Evolutionary conservation across 345 rosid genomes (phyloP).

Genomic region (Trapa incisa): DNA sequence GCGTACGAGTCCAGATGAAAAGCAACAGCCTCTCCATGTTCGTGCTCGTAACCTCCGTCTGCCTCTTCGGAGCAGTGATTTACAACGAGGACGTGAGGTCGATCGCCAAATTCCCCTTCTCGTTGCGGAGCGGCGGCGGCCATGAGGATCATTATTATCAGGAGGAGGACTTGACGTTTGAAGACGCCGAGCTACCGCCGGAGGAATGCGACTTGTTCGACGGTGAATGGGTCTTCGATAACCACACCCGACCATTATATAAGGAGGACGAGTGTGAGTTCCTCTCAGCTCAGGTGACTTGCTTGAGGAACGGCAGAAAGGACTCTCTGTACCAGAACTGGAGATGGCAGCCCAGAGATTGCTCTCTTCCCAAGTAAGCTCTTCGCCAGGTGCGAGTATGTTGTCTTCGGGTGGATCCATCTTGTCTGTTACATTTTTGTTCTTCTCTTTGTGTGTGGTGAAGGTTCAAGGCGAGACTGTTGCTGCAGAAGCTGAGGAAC

Average conservation of each 20-base stretch:
- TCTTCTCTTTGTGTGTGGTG: too few relatives aligned
- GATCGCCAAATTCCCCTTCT: slow-evolving; percentile 64
- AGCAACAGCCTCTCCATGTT: slow-evolving; percentile 50
- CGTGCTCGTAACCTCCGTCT: slow-evolving; percentile 30
- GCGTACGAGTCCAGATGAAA: slow-evolving; percentile 13
- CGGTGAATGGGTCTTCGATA: slow-evolving; percentile 78
- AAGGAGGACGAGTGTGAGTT: slow-evolving; percentile 82
- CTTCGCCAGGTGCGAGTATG: background rate
- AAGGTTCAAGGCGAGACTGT: too few relatives aligned
- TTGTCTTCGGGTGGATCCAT: too few relatives aligned
- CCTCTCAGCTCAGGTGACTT: slow-evolving; percentile 78
- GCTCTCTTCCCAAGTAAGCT: slow-evolving; percentile 65
- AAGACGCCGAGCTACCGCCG: slow-evolving; percentile 45
- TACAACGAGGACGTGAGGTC: slow-evolving; percentile 63
- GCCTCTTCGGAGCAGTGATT: slow-evolving; percentile 56
- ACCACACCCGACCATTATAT: slow-evolving; percentile 56
- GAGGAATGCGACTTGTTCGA: slow-evolving; percentile 69
- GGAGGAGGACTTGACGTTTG: slow-evolving; percentile 13
- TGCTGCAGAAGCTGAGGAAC: too few relatives aligned
- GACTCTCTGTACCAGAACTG: slow-evolving; percentile 75
- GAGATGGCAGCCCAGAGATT: slow-evolving; percentile 91
- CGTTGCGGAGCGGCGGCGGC: slow-evolving; percentile 38
- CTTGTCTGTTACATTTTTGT: too few relatives aligned
- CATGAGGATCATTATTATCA: background rate
- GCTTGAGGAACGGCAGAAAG: slow-evolving; percentile 80